phyloP scores from a whole-genome alignment of 202 grass and related monocot species.

The Bolboschoenoplectus hybrid region DNA sequence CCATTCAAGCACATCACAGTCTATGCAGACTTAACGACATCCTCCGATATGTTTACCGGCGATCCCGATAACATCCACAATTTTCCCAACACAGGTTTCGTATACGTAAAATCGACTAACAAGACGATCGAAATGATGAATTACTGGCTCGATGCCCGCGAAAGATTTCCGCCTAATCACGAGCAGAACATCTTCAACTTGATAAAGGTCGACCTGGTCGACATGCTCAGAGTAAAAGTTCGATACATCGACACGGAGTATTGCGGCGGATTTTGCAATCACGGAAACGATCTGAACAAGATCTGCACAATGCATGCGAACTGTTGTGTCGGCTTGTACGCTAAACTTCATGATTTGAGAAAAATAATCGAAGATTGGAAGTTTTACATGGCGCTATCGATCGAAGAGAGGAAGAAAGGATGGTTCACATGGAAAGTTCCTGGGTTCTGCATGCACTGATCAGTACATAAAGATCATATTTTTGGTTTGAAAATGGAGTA shows the following conservation, averaged over 20 bases:
- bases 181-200: slow-evolving; percentile 76
- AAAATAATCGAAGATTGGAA: slow-evolving; percentile 59
- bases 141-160: slow-evolving; percentile 45
- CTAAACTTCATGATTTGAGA: slow-evolving; percentile 60
- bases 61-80: slow-evolving; percentile 52
- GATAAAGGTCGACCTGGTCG: slow-evolving; percentile 54
- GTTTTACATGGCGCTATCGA: slow-evolving; percentile 46
- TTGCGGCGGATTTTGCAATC: slow-evolving; percentile 60
- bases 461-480: background rate
- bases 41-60: slow-evolving; percentile 56
- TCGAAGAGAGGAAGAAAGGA: slow-evolving; percentile 33
- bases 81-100: slow-evolving; percentile 75
- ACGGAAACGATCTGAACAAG: slow-evolving; percentile 53
- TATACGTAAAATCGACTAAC: slow-evolving; percentile 49
- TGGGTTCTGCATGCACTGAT: slow-evolving; percentile 46
- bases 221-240: slow-evolving; percentile 39
- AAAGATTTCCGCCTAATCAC: slow-evolving; percentile 40
- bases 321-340: slow-evolving; percentile 47
- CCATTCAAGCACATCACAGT: slow-evolving; percentile 67
- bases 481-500: background rate
- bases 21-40: slow-evolving; percentile 63
- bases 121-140: slow-evolving; percentile 54
- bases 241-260: slow-evolving; percentile 50
- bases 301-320: slow-evolving; percentile 76
- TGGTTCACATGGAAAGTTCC: slow-evolving; percentile 57